Evolutionary conservation across 352 stramenopile genomes (phyloP), one percentile per base, ranked within the genome.

Genomic region (Globisporangium radiosum): DNA sequence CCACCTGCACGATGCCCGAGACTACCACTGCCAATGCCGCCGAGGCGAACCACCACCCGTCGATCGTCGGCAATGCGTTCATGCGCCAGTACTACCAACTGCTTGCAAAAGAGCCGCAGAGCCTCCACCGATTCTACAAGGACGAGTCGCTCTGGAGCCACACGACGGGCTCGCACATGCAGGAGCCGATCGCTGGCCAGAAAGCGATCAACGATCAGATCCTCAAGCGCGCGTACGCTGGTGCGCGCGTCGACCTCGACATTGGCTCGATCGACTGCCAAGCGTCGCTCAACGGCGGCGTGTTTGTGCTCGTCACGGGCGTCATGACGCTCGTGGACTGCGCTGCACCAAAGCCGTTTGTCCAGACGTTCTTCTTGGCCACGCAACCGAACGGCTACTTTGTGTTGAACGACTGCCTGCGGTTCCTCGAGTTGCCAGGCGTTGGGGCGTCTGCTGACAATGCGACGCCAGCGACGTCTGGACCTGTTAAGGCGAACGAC

Each of bases 1-100:
- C 45, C 45, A 50, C 45, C 15, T n/a, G 14, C 14, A 50, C 15
- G 15, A 50, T 50, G 45, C 45, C 45, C 15, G 45, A 50, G 52
- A 50, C 53, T 25, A 2, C 25, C 25, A 25, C 25, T 25, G 25
- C 25, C 25, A 25, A 25, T 43, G 36, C 62, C 48, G 38, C 54
- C 19, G 66, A 80, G 38, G 71, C 81, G 64, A 63, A 55, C 49
- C 72, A 79, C 56, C 73, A 85, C 56, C 84, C 84, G 44, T 73
- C 71, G 59, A 81, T 73, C 52, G 85, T 95, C 54, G 85, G 85
- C 58, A 90, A 84, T 68, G 86, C 85, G 43, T 95, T 95, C 66
- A 91, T 95, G 76, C 82, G 82, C 54, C 85, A 95, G 75, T 95
- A 95, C 73, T 95, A 95, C 72, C 82, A 92, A 61, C 80, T 95